Base-by-base conservation (phyloP, 108 stramenopile genomes). In the Hondaea fermentalgiana region DNA sequence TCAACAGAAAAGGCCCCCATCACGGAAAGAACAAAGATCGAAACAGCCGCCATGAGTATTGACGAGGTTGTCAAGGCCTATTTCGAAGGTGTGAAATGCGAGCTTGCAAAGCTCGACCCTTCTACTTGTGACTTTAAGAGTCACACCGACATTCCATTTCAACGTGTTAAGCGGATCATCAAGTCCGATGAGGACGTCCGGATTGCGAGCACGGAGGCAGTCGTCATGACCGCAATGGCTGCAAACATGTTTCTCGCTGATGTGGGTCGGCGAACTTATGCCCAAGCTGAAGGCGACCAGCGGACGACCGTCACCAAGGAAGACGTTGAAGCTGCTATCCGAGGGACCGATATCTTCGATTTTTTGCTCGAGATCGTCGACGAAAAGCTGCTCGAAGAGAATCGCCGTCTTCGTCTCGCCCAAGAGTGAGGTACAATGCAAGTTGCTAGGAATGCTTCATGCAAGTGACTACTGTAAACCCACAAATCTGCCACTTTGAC, bases 251-350 rank as follows among this genome's bases (percentile, higher is more conserved):
- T 89, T 19, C 58, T 87, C 72, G 10, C 21, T 4, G 72, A 76
- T 23, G 5, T 89, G 8, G n/a, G 44, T 16, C 14, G 19, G 43
- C 45, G 89, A 5, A 5, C 89, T 1, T 89, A 55, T 28, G 12
- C 49, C 87, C 43, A 83, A 35, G 76, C 89, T 21, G 14, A 55
- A 5, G 21, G 57, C 12, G 19, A 28, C 16, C 12, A 87, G 88
- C 90, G 96, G 44, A 92, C 95, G 89, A 96, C 96, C 21, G 89
- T 97, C 89, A 95, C 96, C 88, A 96, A 96, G 91, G 95, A 96
- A 89, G 97, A 97, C 91, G 93, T 96, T 35, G 90, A 93, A 44
- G 96, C 95, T 72, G 96, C 96, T 12, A 96, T 97, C 89, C 94
- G 94, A 88, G 93, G 94, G 83, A 96, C 96, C 35, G 96, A 96